phyloP scores from a whole-genome alignment of 257 asterid genomes.

The Solanum appendiculatum region DNA sequence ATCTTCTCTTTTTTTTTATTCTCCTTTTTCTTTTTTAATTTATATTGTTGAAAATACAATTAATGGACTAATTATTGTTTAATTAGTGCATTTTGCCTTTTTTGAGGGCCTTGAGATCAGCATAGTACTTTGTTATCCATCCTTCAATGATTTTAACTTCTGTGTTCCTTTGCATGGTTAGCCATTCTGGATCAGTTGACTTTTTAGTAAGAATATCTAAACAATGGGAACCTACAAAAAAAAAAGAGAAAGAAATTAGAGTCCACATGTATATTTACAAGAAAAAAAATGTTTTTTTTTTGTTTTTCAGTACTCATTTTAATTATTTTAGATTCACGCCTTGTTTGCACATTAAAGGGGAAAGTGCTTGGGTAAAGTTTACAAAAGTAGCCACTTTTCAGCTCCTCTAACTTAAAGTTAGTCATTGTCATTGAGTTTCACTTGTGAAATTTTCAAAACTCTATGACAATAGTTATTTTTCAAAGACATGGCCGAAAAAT shows the following conservation, averaged over 20 bases:
- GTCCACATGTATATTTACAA: neutral
- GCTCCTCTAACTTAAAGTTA: neutral
- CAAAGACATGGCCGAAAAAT: neutral
- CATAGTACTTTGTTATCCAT: conserved; percentile 21
- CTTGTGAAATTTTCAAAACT: neutral
- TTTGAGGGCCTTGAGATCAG: conserved; percentile 6
- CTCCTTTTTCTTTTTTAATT: neutral
- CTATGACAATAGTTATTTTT: neutral
- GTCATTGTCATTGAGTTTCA: neutral
- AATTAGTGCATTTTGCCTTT: neutral
- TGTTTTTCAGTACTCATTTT: neutral
- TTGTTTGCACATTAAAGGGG: neutral
- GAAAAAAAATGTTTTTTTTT: neutral
- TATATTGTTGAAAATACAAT: neutral
- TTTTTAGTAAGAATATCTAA: conserved; percentile 29
- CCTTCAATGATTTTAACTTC: conserved; percentile 23
- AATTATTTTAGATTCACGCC: neutral
- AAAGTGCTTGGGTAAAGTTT: neutral
- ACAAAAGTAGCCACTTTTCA: neutral
- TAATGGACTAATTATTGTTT: conserved; percentile 27
- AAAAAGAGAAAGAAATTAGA: neutral
- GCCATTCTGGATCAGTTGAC: conserved; percentile 51
- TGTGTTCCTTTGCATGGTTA: conserved; percentile 34
- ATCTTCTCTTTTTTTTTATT: too few species aligned
- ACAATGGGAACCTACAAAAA: conserved; percentile 53